Conservation (phyloP, 2,329 filamentous ascomycete species). For the Albophoma yamanashiensis region DNA sequence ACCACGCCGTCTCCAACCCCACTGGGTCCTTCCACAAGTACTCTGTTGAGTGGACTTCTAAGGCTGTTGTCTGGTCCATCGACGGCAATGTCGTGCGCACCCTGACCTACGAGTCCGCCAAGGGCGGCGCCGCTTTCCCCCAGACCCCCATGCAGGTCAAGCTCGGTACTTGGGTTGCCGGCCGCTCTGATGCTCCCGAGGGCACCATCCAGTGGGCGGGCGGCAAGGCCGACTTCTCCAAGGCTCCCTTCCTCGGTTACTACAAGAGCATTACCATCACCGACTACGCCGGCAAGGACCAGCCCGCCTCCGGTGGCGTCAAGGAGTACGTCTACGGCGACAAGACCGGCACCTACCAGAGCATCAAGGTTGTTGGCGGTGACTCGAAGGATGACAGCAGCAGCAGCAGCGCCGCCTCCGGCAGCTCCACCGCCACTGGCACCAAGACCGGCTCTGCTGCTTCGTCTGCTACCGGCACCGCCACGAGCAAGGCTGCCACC, state of each 20-base stretch:
- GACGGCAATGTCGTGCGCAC: conserved; percentile 52
- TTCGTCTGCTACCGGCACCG: neutral
- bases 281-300: conserved; percentile 42
- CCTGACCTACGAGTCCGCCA: conserved; percentile 47
- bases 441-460: neutral
- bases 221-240: conserved; percentile 42
- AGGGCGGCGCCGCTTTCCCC: conserved; percentile 49
- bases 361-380: conserved; percentile 38
- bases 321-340: conserved; percentile 43
- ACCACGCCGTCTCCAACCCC: conserved; percentile 45
- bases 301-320: conserved; percentile 25
- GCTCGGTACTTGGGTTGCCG: conserved; percentile 57
- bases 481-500: conserved; percentile 4
- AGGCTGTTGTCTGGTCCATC: conserved; percentile 53
- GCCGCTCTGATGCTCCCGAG: conserved; percentile 43
- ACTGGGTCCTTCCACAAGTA: conserved; percentile 49
- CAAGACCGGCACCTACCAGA: conserved; percentile 35
- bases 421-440: neutral
- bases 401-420: conserved; percentile 1
- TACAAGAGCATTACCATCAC: conserved; percentile 45
- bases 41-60: conserved; percentile 55
- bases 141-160: conserved; percentile 66
- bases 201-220: conserved; percentile 67
- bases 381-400: conserved; percentile 14
- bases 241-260: conserved; percentile 43